Percentiles rank a stretch among this genome's conserved stretches.
Evolutionary conservation across 352 stramenopile species (phyloP).

Genomic region (Lagenidium sp.): DNA sequence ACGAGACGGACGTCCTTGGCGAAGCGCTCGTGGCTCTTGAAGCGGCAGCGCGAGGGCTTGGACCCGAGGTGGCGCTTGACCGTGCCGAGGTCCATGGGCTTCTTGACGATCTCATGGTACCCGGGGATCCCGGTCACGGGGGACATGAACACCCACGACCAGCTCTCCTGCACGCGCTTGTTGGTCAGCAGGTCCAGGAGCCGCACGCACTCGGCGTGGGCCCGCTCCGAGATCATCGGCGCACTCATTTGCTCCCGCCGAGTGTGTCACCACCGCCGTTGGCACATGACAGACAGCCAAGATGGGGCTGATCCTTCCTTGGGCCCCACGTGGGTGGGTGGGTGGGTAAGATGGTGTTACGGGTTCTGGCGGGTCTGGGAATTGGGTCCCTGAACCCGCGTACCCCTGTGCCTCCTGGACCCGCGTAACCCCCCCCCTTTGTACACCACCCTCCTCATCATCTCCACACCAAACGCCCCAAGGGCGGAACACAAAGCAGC

Average conservation of each 20-base stretch:
- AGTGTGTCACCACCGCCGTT: no score
- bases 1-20: conserved; percentile 73
- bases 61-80: conserved; percentile 64
- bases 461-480: no score
- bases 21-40: conserved; percentile 81
- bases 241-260: no score
- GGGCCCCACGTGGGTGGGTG: no score
- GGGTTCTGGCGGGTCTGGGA: no score
- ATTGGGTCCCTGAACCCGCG: no score
- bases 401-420: no score
- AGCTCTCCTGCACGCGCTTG: conserved; percentile 75
- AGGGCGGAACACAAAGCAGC: neutral
- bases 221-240: conserved; percentile 60
- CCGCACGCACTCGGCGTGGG: conserved; percentile 72
- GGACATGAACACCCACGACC: conserved; percentile 83
- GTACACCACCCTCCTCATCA: no score
- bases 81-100: conserved; percentile 75
- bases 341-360: no score
- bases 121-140: conserved; percentile 51
- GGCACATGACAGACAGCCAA: no score
- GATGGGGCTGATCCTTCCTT: no score
- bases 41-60: conserved; percentile 78
- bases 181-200: conserved; percentile 75
- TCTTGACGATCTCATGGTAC: conserved; percentile 72
- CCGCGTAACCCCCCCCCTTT: no score